Percentiles rank a stretch among this genome's conserved stretches.
phyloP scores from a whole-genome alignment of 805 yeast species.

The Schwanniomyces yamadae region DNA sequence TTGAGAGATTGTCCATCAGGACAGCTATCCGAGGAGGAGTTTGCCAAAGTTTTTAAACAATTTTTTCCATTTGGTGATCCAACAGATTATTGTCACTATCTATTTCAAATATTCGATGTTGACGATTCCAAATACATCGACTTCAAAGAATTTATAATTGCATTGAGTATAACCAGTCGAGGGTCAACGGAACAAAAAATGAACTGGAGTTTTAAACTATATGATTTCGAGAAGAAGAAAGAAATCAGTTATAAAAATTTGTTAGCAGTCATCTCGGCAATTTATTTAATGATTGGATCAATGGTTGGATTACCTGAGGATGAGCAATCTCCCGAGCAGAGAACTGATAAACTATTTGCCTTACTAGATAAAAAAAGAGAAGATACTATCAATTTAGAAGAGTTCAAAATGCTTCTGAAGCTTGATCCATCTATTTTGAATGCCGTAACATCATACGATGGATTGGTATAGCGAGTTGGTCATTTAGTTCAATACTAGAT shows the following conservation, averaged over 20 bases:
- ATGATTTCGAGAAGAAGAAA: slow-evolving; percentile 82
- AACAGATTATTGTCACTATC: slow-evolving; percentile 80
- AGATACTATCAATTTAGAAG: slow-evolving; percentile 68
- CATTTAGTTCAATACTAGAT: background rate
- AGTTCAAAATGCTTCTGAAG: slow-evolving; percentile 78
- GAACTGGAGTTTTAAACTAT: slow-evolving; percentile 84
- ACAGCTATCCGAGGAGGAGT: slow-evolving; percentile 80
- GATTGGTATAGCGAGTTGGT: slow-evolving; percentile 51
- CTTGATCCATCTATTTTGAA: slow-evolving; percentile 72
- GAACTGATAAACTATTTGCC: slow-evolving; percentile 79
- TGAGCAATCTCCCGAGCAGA: slow-evolving; percentile 86
- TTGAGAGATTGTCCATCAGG: slow-evolving; percentile 92
- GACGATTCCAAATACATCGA: slow-evolving; percentile 80
- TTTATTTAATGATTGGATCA: slow-evolving; percentile 93
- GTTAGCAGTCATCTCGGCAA: slow-evolving; percentile 73
- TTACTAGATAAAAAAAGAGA: slow-evolving; percentile 69
- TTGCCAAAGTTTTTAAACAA: slow-evolving; percentile 88
- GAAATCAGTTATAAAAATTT: slow-evolving; percentile 73
- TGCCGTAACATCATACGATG: slow-evolving; percentile 79
- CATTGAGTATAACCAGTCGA: slow-evolving; percentile 80
- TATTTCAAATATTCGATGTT: slow-evolving; percentile 85
- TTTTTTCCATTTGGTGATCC: slow-evolving; percentile 99
- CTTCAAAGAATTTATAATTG: slow-evolving; percentile 88
- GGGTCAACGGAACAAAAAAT: slow-evolving; percentile 84
- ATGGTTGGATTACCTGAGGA: slow-evolving; percentile 88